Base-by-base conservation (phyloP, 1,284 basidiomycete species). In the Ustilago loliicola region DNA sequence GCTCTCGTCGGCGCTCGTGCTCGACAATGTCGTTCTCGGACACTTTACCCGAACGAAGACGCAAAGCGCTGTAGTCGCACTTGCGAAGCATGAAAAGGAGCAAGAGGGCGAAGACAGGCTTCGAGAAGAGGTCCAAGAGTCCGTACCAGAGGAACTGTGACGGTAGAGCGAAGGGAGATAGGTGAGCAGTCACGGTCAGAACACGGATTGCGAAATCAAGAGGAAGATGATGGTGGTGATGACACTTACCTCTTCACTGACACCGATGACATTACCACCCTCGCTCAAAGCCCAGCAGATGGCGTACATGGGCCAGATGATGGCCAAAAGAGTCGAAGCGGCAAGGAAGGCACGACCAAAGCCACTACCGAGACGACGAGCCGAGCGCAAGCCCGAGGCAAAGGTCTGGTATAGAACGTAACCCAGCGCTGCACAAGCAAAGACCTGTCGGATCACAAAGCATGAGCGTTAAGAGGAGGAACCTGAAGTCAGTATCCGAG, bases 101-200 rank as follows among this genome's bases (percentile, higher is more conserved):
- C 47, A 80, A 50, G 29, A 84, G 64, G 2, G 77, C 69, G 60
- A 83, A 84, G 34, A 82, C 51, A 8, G 81, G 85, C 66, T 89
- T 90, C 59, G 89, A 87, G 76, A 91, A 59, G 15, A 91, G 61
- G 77, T 91, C 91, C 69, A 91, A 87, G 29, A 85, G 38, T 10
- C 90, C 91, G 84, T 91, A 91, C 86, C 89, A 91, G 66, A 90
- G 77, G 85, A 88, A 86, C 79, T 88, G 58, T 27, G 32, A 34
- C 1, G 23, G 25, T 21, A 10, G 23, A 27, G 21, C 15, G 13
- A 32, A 36, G 1, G 10, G 10, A 47, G 42, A 17, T 1, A 25
- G n/a, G 27, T 4, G 53, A 86, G 27, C 80, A 75, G 72, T 87
- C 87, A 36, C 87, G n/a, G 32, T 60, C 38, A 54, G 53, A 40